Percentiles rank a stretch among this genome's conserved stretches.
Evolutionary conservation across 2,329 filamentous ascomycete genomes (phyloP).

Genomic region (Beauveria sp.): DNA sequence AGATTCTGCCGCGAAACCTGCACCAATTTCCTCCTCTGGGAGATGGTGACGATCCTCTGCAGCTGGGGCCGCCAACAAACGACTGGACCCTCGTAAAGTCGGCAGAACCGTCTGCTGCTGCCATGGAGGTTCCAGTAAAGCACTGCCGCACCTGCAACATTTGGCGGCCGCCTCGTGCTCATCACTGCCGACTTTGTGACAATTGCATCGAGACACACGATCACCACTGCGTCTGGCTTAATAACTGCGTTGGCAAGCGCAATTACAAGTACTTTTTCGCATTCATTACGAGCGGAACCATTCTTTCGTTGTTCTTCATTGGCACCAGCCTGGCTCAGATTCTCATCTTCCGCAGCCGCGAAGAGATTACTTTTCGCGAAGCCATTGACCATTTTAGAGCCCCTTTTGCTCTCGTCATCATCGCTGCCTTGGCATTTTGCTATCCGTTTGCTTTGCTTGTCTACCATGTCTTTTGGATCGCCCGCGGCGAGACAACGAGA

Average conservation of each 20-base stretch:
- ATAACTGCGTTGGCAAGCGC: constrained; percentile 92
- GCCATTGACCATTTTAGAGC: constrained; percentile 67
- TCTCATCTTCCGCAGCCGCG: constrained; percentile 58
- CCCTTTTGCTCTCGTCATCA: constrained; percentile 83
- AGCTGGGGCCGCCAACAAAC: constrained; percentile 75
- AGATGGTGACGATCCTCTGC: constrained; percentile 71
- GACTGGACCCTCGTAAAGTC: constrained; percentile 92
- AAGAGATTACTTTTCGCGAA: constrained; percentile 58
- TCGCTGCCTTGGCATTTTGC: constrained; percentile 63
- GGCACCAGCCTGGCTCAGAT: constrained; percentile 76
- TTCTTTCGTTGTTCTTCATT: constrained; percentile 70
- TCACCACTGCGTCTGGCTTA: constrained; percentile 98
- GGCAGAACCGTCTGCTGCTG: constrained; percentile 63
- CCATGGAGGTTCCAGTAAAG: constrained; percentile 97
- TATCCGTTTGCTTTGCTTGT: constrained; percentile 79
- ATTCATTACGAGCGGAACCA: constrained; percentile 72
- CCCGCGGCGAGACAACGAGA: constrained; percentile 85
- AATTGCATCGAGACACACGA: constrained; percentile 97
- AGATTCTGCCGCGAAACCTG: constrained; percentile 89
- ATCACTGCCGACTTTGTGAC: constrained; percentile 94
- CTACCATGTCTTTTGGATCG: constrained; percentile 90
- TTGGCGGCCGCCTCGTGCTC: constrained; percentile 90
- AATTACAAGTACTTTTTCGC: constrained; percentile 98
- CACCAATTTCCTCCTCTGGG: constrained; percentile 76
- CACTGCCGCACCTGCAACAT: constrained; percentile 97